Evolutionary conservation across 2,329 filamentous ascomycete species (phyloP), one percentile per base, ranked within the genome.

Genomic region (Trichoderma brevicompactum): DNA sequence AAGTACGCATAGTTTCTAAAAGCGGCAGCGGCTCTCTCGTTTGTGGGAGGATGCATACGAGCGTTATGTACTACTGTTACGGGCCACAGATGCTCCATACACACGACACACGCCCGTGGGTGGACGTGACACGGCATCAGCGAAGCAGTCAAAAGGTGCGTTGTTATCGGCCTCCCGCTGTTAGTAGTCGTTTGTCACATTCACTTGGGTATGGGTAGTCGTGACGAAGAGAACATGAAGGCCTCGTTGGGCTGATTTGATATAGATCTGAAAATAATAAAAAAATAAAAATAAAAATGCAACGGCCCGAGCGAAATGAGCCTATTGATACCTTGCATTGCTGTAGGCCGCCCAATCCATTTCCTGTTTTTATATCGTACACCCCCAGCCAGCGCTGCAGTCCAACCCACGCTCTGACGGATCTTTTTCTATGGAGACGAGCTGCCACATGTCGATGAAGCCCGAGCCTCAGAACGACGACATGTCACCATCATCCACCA

Each of bases 401-500:
- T 38, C 28, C 32, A n/a, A n/a, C 46, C 36, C 19, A 50, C 19
- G 17, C 49, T 17, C 15, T 38, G 28, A 40, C 44, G 28, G 44
- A 60, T 54, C 12, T 54, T 23, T 23, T 40, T 44, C 40, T 41
- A 63, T 28, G 60, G 60, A 32, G 50, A 38, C 49, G 12, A 23
- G 23, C 28, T 52, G 48, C 49, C 49, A 53, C 60, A 63, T 36
- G 60, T 44, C 15, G 40, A 63, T 15, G 38, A 54, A 63, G 32
- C 40, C 49, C 17, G 17, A 54, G 52, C 36, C 10, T 54, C 10
- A 41, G 5, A 10, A 34, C 44, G 44, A 60, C 60, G 49, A 53
- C 28, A 63, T 63, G 60, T 63, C 60, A 63, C 46, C 49, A 54
- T 34, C 49, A 53, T 32, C 48, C 49, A 38, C 49, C 49, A 44